A percentile compares a stretch with the other conserved stretches of the same genome.
Conservation (phyloP, 2,329 filamentous ascomycete species). For the Alternaria burnsii region DNA sequence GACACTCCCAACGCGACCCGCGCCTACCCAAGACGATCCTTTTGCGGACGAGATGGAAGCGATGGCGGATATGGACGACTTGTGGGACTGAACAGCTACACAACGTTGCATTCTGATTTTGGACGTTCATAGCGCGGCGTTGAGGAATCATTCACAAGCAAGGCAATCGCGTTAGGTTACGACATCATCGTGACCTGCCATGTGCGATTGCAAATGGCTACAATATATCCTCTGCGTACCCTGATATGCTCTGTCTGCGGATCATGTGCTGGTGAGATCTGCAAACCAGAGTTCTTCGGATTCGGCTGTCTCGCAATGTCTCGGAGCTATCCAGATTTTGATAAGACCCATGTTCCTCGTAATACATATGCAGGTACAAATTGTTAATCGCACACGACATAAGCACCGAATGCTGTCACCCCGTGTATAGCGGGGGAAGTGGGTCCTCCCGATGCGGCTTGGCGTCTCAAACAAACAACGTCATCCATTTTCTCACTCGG, state of each 20-base stretch:
- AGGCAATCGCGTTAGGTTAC: not conserved
- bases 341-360: not conserved
- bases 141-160: slow-evolving; percentile 2
- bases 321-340: not conserved
- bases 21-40: slow-evolving; percentile 36
- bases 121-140: slow-evolving; percentile 40
- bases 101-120: slow-evolving; percentile 11
- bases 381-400: not conserved
- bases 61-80: slow-evolving; percentile 51
- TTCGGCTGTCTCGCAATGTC: not conserved
- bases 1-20: slow-evolving; percentile 18
- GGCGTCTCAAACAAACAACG: slow-evolving; percentile 29
- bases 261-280: not conserved
- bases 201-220: not conserved
- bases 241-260: not conserved
- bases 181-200: not conserved
- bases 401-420: slow-evolving; percentile 1
- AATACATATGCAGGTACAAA: not conserved
- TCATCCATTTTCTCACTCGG: slow-evolving; percentile 27
- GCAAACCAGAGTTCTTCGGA: not conserved
- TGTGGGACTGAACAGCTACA: slow-evolving; percentile 31
- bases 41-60: slow-evolving; percentile 53
- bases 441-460: slow-evolving; percentile 21
- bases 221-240: not conserved
- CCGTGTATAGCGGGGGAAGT: slow-evolving; percentile 9